Evolutionary conservation across 805 yeast genomes (phyloP).

Genomic region (Myxozyma sirexii): DNA sequence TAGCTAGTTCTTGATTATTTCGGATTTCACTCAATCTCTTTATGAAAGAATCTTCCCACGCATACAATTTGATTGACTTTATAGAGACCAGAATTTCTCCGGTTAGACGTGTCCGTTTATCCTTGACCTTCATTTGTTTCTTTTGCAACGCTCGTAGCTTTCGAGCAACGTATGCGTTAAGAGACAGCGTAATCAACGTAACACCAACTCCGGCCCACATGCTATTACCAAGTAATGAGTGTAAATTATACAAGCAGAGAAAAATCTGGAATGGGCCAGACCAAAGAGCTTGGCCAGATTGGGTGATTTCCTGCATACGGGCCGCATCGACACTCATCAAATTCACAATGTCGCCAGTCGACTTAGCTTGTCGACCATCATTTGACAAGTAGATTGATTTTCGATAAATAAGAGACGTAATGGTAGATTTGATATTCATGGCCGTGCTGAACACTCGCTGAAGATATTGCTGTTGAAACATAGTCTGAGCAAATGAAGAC

Average conservation of each 20-base stretch:
- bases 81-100: slow-evolving; percentile 88
- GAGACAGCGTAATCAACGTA: slow-evolving; percentile 77
- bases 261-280: slow-evolving; percentile 90
- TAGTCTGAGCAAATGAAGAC: slow-evolving; percentile 62
- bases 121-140: slow-evolving; percentile 87
- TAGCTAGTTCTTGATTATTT: slow-evolving; percentile 79
- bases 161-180: slow-evolving; percentile 69
- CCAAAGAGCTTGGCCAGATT: slow-evolving; percentile 80
- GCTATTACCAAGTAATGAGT: slow-evolving; percentile 69
- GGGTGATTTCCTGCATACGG: slow-evolving; percentile 65
- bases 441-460: slow-evolving; percentile 53
- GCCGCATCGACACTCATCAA: slow-evolving; percentile 74
- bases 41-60: slow-evolving; percentile 90
- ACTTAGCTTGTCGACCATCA: slow-evolving; percentile 58
- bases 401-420: slow-evolving; percentile 69
- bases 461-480: slow-evolving; percentile 63
- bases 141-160: slow-evolving; percentile 73
- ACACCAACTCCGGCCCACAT: slow-evolving; percentile 95
- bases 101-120: slow-evolving; percentile 84
- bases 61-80: slow-evolving; percentile 87
- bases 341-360: slow-evolving; percentile 80
- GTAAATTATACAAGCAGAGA: slow-evolving; percentile 74
- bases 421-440: slow-evolving; percentile 62
- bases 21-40: slow-evolving; percentile 74
- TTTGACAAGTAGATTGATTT: slow-evolving; percentile 71